Evolutionary conservation across 345 rosid genomes (phyloP), one percentile per base, ranked within the genome.

Genomic region (Eucalyptus lansdowneana): DNA sequence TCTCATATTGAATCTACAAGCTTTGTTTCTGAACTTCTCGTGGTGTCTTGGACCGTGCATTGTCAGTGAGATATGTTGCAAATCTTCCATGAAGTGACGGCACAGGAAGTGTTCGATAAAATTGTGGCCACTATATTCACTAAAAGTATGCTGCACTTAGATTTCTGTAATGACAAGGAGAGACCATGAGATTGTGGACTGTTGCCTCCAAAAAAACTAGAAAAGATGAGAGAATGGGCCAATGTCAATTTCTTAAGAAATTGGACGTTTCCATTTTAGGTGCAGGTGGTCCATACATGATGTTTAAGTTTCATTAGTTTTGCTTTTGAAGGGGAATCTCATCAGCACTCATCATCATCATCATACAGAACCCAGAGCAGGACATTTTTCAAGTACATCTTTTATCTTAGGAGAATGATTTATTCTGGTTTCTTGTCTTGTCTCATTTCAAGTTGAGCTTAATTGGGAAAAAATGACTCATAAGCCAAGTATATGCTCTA

Each of bases 381-480:
- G 53, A 45, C 11, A 31, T 16, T 47, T 50, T 49, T 87, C 53
- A 9, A 87, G 37, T 45, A 31, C 1, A 22, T 44, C 34, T 58
- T 58, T 53, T 24, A 62, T 62, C 47, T 17, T 62, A n/a, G 49
- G 49, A 62, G 81, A 60, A 88, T 87, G 87, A 58, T 88, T 88
- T 47, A 13, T 81, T 87, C 86, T 89, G 15, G 27, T 90, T 93
- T 80, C 72, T 87, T 65, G 90, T 69, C 87, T 90, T 90, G 90
- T 92, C 94, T 89, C 87, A 69, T 88, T 37, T 40, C 88, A 92
- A 91, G 62, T 89, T 86, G 87, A 90, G 93, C 92, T 88, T 88
- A 69, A 80, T 89, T 90, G 88, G 88, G 88, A 11, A 29, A 88
- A 88, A 89, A 86, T 86, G 45, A 80, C 89, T 91, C 72, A 88